These are phyloP conservation scores for Fremontodendron californicum DNA, from an alignment of 345 rosid species.

Conservation along the genomic window DNA sequence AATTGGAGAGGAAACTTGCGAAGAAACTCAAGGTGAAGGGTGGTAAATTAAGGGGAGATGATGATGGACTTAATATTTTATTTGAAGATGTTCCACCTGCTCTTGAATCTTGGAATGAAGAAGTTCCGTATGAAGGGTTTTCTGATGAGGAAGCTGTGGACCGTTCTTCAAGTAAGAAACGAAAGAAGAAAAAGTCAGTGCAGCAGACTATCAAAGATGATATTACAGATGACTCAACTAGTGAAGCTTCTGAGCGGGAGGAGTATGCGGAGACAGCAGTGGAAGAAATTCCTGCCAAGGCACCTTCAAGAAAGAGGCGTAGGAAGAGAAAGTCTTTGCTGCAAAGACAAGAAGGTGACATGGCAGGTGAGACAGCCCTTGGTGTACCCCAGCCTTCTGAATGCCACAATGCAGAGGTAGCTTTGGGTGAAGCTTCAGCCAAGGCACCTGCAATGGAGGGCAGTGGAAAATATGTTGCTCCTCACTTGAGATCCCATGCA, in stretches of 20 bases:
- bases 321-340: conserved; percentile 37
- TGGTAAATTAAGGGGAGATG: conserved; percentile 58
- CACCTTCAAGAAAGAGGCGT: conserved; percentile 23
- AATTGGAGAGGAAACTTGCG: conserved; percentile 73
- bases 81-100: conserved; percentile 48
- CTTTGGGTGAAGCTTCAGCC: conserved; percentile 24
- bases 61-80: conserved; percentile 57
- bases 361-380: conserved; percentile 16
- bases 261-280: conserved; percentile 25
- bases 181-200: conserved; percentile 36
- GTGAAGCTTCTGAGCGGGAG: conserved; percentile 21
- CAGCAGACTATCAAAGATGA: conserved; percentile 25
- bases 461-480: conserved; percentile 61
- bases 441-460: conserved; percentile 21
- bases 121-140: conserved; percentile 22
- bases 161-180: conserved; percentile 30
- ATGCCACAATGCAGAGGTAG: conserved; percentile 21
- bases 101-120: conserved; percentile 34
- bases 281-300: conserved; percentile 22
- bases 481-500: conserved; percentile 57
- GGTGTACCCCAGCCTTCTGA: conserved; percentile 23
- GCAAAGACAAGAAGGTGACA: conserved; percentile 27
- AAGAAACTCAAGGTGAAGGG: conserved; percentile 79
- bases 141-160: neutral
- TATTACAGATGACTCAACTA: conserved; percentile 17